Evolutionary conservation across 1,284 basidiomycete genomes (phyloP), one percentile per base, ranked within the genome.

Genomic region (Schizophyllum commune): DNA sequence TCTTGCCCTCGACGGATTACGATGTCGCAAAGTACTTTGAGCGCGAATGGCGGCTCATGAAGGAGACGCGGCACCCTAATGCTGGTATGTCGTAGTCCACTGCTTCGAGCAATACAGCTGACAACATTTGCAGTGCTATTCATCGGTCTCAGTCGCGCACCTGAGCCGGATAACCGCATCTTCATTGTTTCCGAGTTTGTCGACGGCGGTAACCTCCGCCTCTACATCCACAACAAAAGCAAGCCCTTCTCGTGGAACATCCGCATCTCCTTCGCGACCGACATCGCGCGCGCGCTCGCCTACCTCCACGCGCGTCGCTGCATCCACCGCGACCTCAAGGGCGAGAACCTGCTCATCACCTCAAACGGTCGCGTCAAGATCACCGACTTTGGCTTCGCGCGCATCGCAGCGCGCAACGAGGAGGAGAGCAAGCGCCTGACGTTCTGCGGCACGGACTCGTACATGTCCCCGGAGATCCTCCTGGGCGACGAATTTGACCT

Each of bases 11-110:
- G 15, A 91, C 79, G 15, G 91, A 91, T 66, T 96, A 97, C 73
- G 92, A 96, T 69, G 92, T 98, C 27, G 84, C 90, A 69, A 99
- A 99, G 76, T 98, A 98, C 77, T 97, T 98, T 74, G 94, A 96
- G 70, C 85, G 96, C 39, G 96, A 99, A 80, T 97, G 95, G 90
- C 85, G 93, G 32, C 84, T 98, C 54, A 96, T 98, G 93, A 94
- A 94, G 72, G 91, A 93, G 59, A 65, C 63, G 72, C 52, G 65
- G 52, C 65, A 66, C 58, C 65, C 65, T 8, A 79, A 70, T 79
- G 77, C 63, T 70, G 58, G 55, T 57, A 63, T 1, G 65, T 61
- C 33, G 60, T 64, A 20, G 61, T 65, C 61, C 9, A 22, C 54
- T 21, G 22, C 13, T 22, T 32, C 51, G 27, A 19, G 4, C 1